Conservation (phyloP, 129 eudicot genomes). For the Chrysanthemum seticuspe region DNA sequence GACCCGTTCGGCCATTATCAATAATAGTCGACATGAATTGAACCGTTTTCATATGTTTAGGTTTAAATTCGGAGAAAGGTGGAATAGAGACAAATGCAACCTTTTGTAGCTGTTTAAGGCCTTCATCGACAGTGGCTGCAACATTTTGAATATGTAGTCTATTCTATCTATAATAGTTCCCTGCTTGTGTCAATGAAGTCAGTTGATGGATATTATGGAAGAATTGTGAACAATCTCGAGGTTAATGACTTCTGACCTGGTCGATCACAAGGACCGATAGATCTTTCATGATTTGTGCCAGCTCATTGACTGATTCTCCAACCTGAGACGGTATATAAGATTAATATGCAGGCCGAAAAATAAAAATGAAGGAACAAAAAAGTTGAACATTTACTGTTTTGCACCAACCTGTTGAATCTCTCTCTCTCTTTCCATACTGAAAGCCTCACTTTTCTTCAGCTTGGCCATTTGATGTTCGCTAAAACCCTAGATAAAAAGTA, state of each 20-base stretch:
- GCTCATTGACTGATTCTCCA: slow-evolving; percentile 74
- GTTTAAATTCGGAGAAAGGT: background rate
- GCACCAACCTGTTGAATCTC: slow-evolving; percentile 71
- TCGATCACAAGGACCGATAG: slow-evolving; percentile 81
- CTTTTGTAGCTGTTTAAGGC: slow-evolving; percentile 84
- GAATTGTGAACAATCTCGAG: background rate
- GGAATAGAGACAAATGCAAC: slow-evolving; percentile 33
- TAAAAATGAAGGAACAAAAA: background rate
- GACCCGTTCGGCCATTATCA: too few relatives aligned
- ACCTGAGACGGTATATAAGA: slow-evolving; percentile 36
- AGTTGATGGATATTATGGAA: background rate
- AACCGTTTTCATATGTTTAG: background rate
- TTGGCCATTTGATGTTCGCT: slow-evolving; percentile 72
- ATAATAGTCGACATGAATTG: too few relatives aligned
- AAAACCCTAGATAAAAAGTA: slow-evolving; percentile 45
- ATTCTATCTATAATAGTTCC: slow-evolving; percentile 90
- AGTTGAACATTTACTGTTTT: background rate
- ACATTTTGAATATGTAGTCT: slow-evolving; percentile 86
- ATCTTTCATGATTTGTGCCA: slow-evolving; percentile 93
- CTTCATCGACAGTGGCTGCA: slow-evolving; percentile 76
- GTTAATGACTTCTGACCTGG: slow-evolving; percentile 45
- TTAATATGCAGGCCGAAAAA: background rate
- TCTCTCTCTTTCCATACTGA: slow-evolving; percentile 68
- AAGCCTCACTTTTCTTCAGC: slow-evolving; percentile 74
- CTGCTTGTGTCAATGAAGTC: slow-evolving; percentile 32